Percentiles rank a stretch among this genome's conserved stretches.
Conservation (phyloP, 352 stramenopile genomes). For the Saprolegnia parasitica region DNA sequence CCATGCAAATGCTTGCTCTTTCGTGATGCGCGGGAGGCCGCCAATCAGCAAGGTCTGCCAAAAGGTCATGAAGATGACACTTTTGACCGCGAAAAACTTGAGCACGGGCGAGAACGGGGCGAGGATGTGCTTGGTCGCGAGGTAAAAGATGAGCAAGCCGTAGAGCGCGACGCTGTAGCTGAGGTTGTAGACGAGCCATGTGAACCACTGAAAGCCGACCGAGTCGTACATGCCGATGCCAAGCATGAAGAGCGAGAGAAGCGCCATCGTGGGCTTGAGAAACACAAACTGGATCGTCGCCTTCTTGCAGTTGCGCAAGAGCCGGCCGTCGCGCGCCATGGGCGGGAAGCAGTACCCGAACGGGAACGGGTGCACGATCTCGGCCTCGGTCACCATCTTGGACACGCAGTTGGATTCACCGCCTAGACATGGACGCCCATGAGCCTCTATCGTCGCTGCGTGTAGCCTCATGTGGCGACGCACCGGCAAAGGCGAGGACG, state of each 20-base stretch:
- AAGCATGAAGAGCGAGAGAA: slow-evolving; percentile 82
- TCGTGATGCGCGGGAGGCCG: slow-evolving; percentile 79
- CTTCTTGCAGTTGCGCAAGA: slow-evolving; percentile 86
- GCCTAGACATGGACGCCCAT: slow-evolving; percentile 42
- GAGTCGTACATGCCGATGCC: slow-evolving; percentile 70
- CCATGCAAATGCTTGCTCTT: slow-evolving; percentile 81
- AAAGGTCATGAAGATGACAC: slow-evolving; percentile 90
- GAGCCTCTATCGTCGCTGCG: neutral
- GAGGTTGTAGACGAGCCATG: slow-evolving; percentile 87
- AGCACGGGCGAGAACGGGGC: slow-evolving; percentile 81
- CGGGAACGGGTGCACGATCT: slow-evolving; percentile 79
- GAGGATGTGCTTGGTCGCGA: slow-evolving; percentile 82
- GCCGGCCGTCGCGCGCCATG: slow-evolving; percentile 68
- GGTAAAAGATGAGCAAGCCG: slow-evolving; percentile 87
- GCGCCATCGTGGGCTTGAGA: slow-evolving; percentile 85
- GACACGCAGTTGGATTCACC: slow-evolving; percentile 85
- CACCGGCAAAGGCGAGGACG: slow-evolving; percentile 76
- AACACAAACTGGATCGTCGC: slow-evolving; percentile 90
- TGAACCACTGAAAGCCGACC: slow-evolving; percentile 69
- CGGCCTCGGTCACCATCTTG: slow-evolving; percentile 81
- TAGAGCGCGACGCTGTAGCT: slow-evolving; percentile 89
- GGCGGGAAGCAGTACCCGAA: slow-evolving; percentile 67
- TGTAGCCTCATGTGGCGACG: neutral
- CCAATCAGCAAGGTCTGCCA: slow-evolving; percentile 87
- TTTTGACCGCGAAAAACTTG: slow-evolving; percentile 92